Conservation (phyloP, 495 filamentous ascomycete genomes). For the Bryoglossum gracile region DNA sequence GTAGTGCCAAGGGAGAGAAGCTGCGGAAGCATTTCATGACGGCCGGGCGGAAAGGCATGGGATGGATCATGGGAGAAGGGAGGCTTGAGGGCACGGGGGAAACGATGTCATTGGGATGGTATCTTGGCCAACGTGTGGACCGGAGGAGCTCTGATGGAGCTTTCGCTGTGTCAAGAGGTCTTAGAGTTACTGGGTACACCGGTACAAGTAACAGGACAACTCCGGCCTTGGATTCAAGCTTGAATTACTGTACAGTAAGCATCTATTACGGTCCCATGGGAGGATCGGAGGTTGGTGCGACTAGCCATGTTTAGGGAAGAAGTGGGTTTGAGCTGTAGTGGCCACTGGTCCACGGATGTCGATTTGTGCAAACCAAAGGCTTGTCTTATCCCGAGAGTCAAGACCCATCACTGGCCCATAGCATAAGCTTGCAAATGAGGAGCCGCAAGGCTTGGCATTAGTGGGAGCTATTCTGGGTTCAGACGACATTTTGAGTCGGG, state of each 20-base stretch:
- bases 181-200: not conserved
- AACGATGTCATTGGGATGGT: no score
- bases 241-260: no score
- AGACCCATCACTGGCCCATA: not conserved
- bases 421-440: not conserved
- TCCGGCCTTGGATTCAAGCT: not conserved
- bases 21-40: not conserved
- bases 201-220: no score
- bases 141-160: no score
- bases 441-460: not conserved
- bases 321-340: not conserved
- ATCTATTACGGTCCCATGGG: no score
- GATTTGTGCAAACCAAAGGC: not conserved
- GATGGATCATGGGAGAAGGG: not conserved
- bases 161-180: conserved; percentile 5
- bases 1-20: conserved; percentile 24
- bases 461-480: not conserved
- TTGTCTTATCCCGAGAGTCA: not conserved
- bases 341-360: not conserved
- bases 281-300: conserved; percentile 16
- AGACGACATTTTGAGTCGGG: no score
- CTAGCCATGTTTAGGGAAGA: conserved; percentile 10
- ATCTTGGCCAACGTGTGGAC: no score
- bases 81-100: not conserved
- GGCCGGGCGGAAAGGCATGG: not conserved